Percentiles rank a stretch among this genome's conserved stretches.
Evolutionary conservation across 106 monocot species (phyloP).

Genomic region (Dioscorea zingiberensis): DNA sequence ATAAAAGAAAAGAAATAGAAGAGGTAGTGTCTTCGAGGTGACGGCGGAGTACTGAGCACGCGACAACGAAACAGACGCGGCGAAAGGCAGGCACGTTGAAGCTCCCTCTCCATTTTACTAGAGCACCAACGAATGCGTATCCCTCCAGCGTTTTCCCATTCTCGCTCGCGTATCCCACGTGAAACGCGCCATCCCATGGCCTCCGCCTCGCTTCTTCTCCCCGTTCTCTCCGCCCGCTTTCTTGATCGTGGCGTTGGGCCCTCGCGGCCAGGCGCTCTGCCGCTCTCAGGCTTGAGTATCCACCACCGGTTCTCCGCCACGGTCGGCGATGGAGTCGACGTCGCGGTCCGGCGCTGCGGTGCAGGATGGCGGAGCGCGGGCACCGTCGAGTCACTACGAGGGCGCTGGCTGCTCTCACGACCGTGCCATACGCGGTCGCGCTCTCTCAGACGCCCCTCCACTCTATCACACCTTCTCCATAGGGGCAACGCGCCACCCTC

Average conservation of each 20-base stretch:
- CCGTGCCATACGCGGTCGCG: slow-evolving; percentile 29
- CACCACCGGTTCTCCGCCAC: slow-evolving; percentile 83
- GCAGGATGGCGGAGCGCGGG: slow-evolving; percentile 31
- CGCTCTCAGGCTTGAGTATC: slow-evolving; percentile 39
- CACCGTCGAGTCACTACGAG: slow-evolving; percentile 47
- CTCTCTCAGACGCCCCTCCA: slow-evolving; percentile 3
- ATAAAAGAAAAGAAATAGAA: too few species aligned
- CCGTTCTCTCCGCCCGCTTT: neutral
- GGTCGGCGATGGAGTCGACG: slow-evolving; percentile 58
- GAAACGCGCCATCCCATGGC: neutral
- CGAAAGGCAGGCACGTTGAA: too few species aligned
- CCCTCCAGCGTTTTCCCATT: too few species aligned
- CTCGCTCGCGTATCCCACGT: too few species aligned
- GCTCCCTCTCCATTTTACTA: too few species aligned
- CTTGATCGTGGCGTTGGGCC: neutral
- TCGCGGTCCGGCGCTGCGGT: neutral
- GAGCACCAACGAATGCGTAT: too few species aligned
- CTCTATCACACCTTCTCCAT: slow-evolving; percentile 37
- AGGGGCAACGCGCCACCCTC: slow-evolving; percentile 44
- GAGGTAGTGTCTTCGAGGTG: too few species aligned
- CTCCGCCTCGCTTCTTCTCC: neutral
- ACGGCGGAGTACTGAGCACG: too few species aligned
- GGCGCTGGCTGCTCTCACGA: slow-evolving; percentile 39
- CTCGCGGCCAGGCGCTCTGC: neutral
- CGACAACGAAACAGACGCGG: too few species aligned